Percentiles rank a stretch among this genome's conserved stretches.
phyloP scores from a whole-genome alignment of 2,329 filamentous ascomycete genomes.

The Metarhizium humberi region DNA sequence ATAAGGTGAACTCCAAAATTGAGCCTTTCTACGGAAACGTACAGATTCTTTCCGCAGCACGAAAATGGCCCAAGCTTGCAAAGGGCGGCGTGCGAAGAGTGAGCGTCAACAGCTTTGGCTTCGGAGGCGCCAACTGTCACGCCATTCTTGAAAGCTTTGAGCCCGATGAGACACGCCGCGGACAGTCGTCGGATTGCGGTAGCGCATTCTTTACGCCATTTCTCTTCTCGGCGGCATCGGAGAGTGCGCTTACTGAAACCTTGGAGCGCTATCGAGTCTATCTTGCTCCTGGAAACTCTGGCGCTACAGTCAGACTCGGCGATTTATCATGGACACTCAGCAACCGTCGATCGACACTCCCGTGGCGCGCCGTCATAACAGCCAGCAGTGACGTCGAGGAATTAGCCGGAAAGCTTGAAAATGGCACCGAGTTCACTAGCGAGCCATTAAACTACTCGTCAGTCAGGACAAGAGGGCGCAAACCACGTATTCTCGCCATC shows the following conservation, averaged over 20 bases:
- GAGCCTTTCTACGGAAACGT: conserved; percentile 14
- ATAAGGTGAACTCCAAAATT: conserved; percentile 17
- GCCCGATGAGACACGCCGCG: neutral
- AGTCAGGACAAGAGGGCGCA: neutral
- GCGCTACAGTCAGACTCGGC: neutral
- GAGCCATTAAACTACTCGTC: neutral
- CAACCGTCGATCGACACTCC: neutral
- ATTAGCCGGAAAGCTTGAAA: neutral
- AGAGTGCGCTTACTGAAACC: neutral
- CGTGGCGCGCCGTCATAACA: no score
- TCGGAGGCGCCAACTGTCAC: conserved; percentile 39
- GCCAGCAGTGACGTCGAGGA: neutral
- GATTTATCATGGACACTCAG: neutral
- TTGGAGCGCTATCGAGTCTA: neutral
- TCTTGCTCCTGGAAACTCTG: neutral
- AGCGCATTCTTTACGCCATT: neutral
- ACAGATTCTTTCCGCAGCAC: conserved; percentile 11
- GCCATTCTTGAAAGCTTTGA: conserved; percentile 21
- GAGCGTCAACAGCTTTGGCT: conserved; percentile 40
- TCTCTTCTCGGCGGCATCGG: neutral
- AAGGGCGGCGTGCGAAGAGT: conserved; percentile 21
- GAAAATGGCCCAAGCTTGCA: conserved; percentile 12
- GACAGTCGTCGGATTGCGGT: neutral
- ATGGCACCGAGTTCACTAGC: neutral
- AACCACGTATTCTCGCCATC: conserved; percentile 14